phyloP scores from a whole-genome alignment of 2,329 filamentous ascomycete genomes.

The Stachybotrys chlorohalonatus region DNA sequence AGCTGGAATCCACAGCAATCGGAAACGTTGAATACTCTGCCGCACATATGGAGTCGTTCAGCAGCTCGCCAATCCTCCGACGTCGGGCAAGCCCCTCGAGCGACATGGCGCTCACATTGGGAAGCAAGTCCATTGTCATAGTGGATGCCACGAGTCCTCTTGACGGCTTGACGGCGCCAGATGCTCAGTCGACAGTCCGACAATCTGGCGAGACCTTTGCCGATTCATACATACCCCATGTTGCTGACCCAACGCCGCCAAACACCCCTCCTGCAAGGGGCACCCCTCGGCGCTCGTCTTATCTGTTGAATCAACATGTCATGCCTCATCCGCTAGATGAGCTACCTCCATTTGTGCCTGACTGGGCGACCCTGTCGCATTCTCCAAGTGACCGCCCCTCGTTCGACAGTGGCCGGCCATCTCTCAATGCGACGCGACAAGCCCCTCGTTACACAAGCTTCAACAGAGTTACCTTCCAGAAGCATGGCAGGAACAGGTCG shows the following conservation, averaged over 20 bases:
- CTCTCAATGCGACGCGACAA: constrained; percentile 15
- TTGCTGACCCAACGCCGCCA: constrained; percentile 49
- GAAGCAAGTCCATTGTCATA: constrained; percentile 88
- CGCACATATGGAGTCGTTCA: constrained; percentile 33
- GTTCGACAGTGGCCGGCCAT: constrained; percentile 23
- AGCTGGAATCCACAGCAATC: constrained; percentile 15
- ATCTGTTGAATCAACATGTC: constrained; percentile 40
- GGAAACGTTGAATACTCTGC: constrained; percentile 31
- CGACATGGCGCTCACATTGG: constrained; percentile 56
- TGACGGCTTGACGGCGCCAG: constrained; percentile 40
- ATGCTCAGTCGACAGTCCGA: constrained; percentile 31
- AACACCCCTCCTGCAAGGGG: constrained; percentile 47
- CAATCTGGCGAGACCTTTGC: constrained; percentile 44
- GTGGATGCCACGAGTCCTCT: constrained; percentile 57
- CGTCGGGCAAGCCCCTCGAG: constrained; percentile 24
- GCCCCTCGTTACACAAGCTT: constrained; percentile 14
- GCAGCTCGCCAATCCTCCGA: constrained; percentile 20
- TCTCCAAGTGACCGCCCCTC: constrained; percentile 16
- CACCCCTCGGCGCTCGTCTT: constrained; percentile 46
- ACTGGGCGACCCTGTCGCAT: constrained; percentile 29
- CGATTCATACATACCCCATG: constrained; percentile 39
- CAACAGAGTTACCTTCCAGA: constrained; percentile 18
- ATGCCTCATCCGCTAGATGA: constrained; percentile 27
- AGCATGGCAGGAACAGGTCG: constrained; percentile 37
- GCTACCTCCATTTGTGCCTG: constrained; percentile 38